These are phyloP conservation scores for Patellifolia procumbens DNA, from an alignment of 179 eudicot species.

Conservation along the genomic window DNA sequence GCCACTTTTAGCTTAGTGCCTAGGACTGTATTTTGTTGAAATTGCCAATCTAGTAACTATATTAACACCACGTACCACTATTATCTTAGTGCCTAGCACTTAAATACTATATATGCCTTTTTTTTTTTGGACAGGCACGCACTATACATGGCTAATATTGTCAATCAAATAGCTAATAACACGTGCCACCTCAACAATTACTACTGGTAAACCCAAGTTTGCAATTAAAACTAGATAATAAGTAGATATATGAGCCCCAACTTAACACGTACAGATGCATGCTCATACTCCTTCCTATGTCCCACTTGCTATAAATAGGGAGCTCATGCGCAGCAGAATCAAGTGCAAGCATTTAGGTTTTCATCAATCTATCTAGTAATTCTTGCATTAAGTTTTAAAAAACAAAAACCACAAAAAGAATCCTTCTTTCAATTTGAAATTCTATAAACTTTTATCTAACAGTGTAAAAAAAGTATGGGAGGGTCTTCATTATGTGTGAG, in stretches of 20 bases:
- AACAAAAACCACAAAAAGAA: too few relatives aligned
- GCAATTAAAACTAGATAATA: too few relatives aligned
- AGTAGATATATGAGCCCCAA: not conserved
- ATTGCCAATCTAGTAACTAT: not conserved
- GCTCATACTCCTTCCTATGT: not conserved
- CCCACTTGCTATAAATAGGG: constrained; percentile 28
- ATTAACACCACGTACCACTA: not conserved
- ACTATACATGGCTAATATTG: constrained; percentile 15
- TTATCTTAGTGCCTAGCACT: constrained; percentile 17
- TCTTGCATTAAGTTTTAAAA: too few relatives aligned
- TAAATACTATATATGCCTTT: not conserved
- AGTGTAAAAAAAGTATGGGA: constrained; percentile 18
- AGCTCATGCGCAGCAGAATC: not conserved
- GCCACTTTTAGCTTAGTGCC: constrained; percentile 17
- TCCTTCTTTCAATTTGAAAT: not conserved
- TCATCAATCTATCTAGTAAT: too few relatives aligned
- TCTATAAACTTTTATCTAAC: not conserved
- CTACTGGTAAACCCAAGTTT: not conserved
- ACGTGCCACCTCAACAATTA: constrained; percentile 9
- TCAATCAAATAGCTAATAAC: not conserved
- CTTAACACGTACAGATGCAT: constrained; percentile 24
- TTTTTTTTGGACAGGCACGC: not conserved
- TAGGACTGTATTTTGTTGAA: constrained; percentile 16
- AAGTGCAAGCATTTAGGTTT: too few relatives aligned
- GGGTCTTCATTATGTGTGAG: not conserved